Base-by-base conservation (phyloP, 1,139 yeast genomes). In the Lodderomyces elongisporus region DNA sequence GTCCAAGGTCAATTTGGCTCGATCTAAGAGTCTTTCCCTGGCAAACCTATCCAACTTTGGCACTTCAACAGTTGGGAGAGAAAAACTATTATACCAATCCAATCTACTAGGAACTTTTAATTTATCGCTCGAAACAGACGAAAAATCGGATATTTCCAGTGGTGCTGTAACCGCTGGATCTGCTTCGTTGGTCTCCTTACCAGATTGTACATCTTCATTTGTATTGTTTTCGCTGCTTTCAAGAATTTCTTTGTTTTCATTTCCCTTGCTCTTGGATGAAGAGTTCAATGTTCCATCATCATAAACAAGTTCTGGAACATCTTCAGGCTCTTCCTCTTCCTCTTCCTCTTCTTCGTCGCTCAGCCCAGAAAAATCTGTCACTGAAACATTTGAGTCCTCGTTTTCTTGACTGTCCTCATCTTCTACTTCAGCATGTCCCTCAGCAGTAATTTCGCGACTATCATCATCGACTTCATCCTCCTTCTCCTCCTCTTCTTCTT, bases 1-100 rank as follows among this genome's bases (percentile, higher is more conserved):
- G 32, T 82, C 83, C 18, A 87, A 62, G 17, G 81, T 62, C 27
- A 61, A 65, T 49, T 80, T 71, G 25, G 95, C 96, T 51, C 80
- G 74, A 39, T 75, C 78, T 35, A 66, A 70, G 30, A 87, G 64
- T 44, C 75, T 66, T 24, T 77, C 82, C 62, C 43, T 65, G 49
- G 42, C 77, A 52, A 54, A 84, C 54, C 56, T 62, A 51, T 52
- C 74, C 55, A 49, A 60, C 44, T 52, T 68, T 54, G 51, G 64
- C 10, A 23, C 9, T 10, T 67, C 55, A 29, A 66, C 68, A 10
- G 68, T 51, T 14, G 74, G 66, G 10, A 36, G 32, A 22, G 47
- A 49, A 15, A 49, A 42, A 9, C 54, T 52, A 41, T 80, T 74
- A 54, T 78, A 85, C 96, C 96, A 87, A 43, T 83, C 88, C 14